Evolutionary conservation across 73 alveolate genomes (phyloP).

Genomic region (Paramecium caudatum): DNA sequence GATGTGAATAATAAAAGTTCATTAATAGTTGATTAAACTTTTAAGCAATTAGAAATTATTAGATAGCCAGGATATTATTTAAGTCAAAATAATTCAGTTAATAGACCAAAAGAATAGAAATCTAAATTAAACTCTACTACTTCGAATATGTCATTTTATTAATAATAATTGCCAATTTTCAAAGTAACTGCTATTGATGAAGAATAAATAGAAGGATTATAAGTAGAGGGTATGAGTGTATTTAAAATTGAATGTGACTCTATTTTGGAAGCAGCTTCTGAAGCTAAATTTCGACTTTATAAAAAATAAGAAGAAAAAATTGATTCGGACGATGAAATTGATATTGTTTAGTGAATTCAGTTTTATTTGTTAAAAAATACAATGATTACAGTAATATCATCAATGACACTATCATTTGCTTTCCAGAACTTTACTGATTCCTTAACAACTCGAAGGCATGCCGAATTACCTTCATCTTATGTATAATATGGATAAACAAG

Average conservation of each 20-base stretch:
- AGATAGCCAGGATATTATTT: background rate
- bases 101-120: background rate
- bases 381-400: conserved; percentile 77
- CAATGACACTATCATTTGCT: conserved; percentile 73
- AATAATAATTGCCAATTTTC: conserved; percentile 21
- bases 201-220: background rate
- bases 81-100: conserved; percentile 18
- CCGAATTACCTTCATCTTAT: conserved; percentile 68
- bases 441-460: conserved; percentile 76
- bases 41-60: background rate
- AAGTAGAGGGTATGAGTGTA: background rate
- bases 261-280: background rate
- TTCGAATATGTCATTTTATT: background rate
- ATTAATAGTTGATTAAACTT: conserved; percentile 5
- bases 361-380: conserved; percentile 71
- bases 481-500: conserved; percentile 67
- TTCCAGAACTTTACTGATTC: conserved; percentile 78
- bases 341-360: background rate
- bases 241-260: background rate
- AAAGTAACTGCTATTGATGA: background rate
- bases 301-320: background rate
- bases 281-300: background rate
- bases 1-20: conserved; percentile 6
- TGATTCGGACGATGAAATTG: background rate
- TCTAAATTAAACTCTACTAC: background rate